Conservation (phyloP, 1,139 yeast genomes). For the Candida pseudocylindracea region DNA sequence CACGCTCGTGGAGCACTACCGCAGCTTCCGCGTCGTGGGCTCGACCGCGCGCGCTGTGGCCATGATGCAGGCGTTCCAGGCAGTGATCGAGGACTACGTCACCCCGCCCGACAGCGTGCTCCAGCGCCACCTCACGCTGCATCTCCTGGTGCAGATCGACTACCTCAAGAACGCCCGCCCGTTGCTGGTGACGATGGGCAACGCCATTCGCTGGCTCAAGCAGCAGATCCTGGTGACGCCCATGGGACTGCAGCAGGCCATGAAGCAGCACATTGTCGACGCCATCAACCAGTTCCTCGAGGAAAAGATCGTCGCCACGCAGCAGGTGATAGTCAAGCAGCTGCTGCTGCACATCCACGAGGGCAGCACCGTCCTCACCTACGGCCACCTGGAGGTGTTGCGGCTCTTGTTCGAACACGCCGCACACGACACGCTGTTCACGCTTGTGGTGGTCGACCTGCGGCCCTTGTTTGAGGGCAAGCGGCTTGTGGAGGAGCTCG, state of each 20-base stretch:
- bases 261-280: slow-evolving; percentile 46
- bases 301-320: slow-evolving; percentile 75
- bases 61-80: slow-evolving; percentile 71
- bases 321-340: slow-evolving; percentile 57
- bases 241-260: slow-evolving; percentile 39
- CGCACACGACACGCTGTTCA: slow-evolving; percentile 43
- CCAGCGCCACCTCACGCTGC: slow-evolving; percentile 73
- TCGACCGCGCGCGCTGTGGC: slow-evolving; percentile 69
- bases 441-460: slow-evolving; percentile 81
- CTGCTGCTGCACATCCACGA: slow-evolving; percentile 61
- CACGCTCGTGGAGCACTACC: slow-evolving; percentile 56
- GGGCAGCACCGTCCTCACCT: slow-evolving; percentile 68
- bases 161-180: slow-evolving; percentile 84
- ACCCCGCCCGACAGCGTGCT: slow-evolving; percentile 78
- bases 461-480: slow-evolving; percentile 92
- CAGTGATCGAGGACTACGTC: slow-evolving; percentile 54
- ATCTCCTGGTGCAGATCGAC: slow-evolving; percentile 87
- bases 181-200: slow-evolving; percentile 86
- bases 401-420: slow-evolving; percentile 57
- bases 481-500: slow-evolving; percentile 36
- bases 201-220: slow-evolving; percentile 91
- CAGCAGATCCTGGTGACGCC: slow-evolving; percentile 73
- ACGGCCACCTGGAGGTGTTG: slow-evolving; percentile 75
- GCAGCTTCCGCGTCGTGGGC: slow-evolving; percentile 76
- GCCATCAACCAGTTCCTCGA: slow-evolving; percentile 74